Percentiles rank a stretch among this genome's conserved stretches.
These are phyloP conservation scores for Claviceps pusilla DNA, from an alignment of 2,329 filamentous ascomycete genomes.

Conservation along the genomic window DNA sequence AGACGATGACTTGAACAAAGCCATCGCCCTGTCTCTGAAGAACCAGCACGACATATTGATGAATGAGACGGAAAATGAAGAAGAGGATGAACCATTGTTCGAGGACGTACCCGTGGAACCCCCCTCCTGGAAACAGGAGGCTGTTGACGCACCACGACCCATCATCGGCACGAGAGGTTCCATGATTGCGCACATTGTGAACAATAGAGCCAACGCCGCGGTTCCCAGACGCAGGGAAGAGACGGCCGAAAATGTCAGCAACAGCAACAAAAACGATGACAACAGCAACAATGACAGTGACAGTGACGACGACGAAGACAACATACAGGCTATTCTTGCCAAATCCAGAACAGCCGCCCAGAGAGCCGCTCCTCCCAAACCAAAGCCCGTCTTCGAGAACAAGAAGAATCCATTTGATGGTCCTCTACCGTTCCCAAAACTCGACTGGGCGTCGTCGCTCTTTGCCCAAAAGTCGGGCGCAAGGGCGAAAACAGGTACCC, in stretches of 20 bases:
- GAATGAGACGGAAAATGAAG: constrained; percentile 24
- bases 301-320: constrained; percentile 69
- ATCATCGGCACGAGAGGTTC: constrained; percentile 36
- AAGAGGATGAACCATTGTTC: constrained; percentile 30
- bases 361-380: constrained; percentile 18
- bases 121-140: constrained; percentile 42
- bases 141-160: constrained; percentile 34
- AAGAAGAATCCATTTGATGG: constrained; percentile 55
- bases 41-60: constrained; percentile 36
- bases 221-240: constrained; percentile 28
- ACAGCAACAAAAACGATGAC: constrained; percentile 44
- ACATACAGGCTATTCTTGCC: constrained; percentile 61
- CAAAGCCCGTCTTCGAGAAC: constrained; percentile 29
- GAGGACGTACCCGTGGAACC: constrained; percentile 31
- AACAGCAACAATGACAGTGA: constrained; percentile 34
- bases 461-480: constrained; percentile 29
- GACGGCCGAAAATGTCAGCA: constrained; percentile 8
- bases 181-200: constrained; percentile 59
- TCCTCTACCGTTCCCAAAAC: constrained; percentile 78
- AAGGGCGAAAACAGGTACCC: constrained; percentile 8
- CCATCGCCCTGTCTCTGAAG: constrained; percentile 73
- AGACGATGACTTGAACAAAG: constrained; percentile 54
- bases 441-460: constrained; percentile 52
- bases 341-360: constrained; percentile 48
- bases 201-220: constrained; percentile 52